Evolutionary conservation across 805 yeast genomes (phyloP).

Genomic region (Lipomyces japonicus): DNA sequence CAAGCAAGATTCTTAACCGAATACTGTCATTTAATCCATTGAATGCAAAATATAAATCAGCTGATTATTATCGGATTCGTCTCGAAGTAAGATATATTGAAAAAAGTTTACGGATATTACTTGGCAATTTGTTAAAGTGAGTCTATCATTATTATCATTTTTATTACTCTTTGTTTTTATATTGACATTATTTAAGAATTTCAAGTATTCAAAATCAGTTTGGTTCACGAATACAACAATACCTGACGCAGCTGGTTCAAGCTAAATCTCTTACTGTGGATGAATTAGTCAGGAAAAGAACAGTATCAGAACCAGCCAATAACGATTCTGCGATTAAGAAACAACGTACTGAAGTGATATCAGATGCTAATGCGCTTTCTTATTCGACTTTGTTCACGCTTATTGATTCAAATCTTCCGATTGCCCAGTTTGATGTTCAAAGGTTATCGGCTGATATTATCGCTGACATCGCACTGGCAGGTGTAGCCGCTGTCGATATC

Average conservation of each 20-base stretch:
- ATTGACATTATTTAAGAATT: constrained; percentile 3
- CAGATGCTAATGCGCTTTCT: constrained; percentile 23
- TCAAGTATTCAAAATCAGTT: constrained; percentile 37
- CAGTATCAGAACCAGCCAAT: constrained; percentile 36
- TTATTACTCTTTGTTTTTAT: not conserved
- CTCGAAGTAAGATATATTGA: constrained; percentile 63
- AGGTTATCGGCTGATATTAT: constrained; percentile 62
- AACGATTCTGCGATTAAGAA: constrained; percentile 32
- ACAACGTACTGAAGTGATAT: constrained; percentile 9
- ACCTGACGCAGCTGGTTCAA: constrained; percentile 33
- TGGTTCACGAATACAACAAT: constrained; percentile 34
- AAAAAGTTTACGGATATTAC: constrained; percentile 44
- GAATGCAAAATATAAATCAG: constrained; percentile 19
- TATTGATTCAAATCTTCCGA: constrained; percentile 56
- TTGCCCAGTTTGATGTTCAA: constrained; percentile 67
- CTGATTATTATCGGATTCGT: constrained; percentile 32
- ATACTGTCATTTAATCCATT: constrained; percentile 55
- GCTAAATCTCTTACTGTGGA: constrained; percentile 27
- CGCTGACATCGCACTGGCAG: constrained; percentile 60
- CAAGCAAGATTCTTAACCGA: constrained; percentile 52
- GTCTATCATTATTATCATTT: not conserved
- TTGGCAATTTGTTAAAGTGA: constrained; percentile 28
- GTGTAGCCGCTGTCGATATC: constrained; percentile 54
- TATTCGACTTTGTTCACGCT: constrained; percentile 67
- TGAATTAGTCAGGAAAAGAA: constrained; percentile 26